Evolutionary conservation across 1,284 basidiomycete genomes (phyloP), one percentile per base, ranked within the genome.

Genomic region (Heterobasidion occidentale): DNA sequence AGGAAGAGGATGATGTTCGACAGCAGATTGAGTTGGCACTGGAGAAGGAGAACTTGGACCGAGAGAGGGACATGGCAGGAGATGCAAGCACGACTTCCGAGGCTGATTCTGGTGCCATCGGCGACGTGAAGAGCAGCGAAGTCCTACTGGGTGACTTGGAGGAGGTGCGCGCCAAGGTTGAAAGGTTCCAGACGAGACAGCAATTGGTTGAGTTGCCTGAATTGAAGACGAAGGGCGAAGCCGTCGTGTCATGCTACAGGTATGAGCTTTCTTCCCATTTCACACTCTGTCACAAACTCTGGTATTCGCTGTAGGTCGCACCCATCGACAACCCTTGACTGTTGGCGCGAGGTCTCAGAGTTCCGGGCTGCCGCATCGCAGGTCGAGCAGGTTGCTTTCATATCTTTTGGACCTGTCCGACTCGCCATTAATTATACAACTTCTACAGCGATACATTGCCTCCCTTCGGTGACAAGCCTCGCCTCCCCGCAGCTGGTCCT

Each of bases 1-100:
- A 76, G 45, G 81, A 88, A 63, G 89, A 90, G 66, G 80, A 84
- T 60, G 68, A 72, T 20, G 83, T 91, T 4, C 79, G 77, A 46
- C 71, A 73, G 54, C 79, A 89, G 68, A 89, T 92, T 51, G 83
- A 88, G 64, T 70, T 65, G 44, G 86, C 85, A 3, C 73, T 92
- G 44, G 86, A 90, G 72, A 86, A 84, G 71, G 89, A 92, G 72
- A 92, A 91, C 68, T 68, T 91, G 50, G 86, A 90, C 68, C 77
- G 77, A 56, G 90, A 91, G 70, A 75, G 73, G 60, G 66, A 65
- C 36, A 76, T 79, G 74, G 75, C 77, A 7, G 78, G 76, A 46
- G 74, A 73, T 42, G 66, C 65, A 58, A 70, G 65, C 44, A 64
- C 55, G 15, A 52, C 56, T 9, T 60, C 58, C 36, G 65, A 62